Conservation (phyloP, 805 yeast species). For the Clavispora fructus region DNA sequence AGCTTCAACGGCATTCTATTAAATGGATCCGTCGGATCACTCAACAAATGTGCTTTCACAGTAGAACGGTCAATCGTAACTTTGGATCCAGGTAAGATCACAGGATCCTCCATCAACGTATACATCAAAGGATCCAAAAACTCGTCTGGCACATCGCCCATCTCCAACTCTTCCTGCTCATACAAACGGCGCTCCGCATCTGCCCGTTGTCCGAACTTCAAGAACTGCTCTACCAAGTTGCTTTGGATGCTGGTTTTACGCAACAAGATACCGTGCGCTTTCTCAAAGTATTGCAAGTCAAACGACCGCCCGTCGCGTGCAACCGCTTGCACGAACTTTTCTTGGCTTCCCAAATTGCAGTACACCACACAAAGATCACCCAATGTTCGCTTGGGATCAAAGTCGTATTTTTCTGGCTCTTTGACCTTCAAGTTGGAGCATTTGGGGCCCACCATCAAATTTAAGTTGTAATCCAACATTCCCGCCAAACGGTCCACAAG, state of each 20-base stretch:
- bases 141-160: conserved; percentile 95
- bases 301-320: conserved; percentile 93
- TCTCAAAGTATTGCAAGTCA: conserved; percentile 54
- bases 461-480: conserved; percentile 89
- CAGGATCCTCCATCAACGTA: conserved; percentile 94
- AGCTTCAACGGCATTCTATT: conserved; percentile 85
- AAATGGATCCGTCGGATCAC: conserved; percentile 96
- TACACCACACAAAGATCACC: conserved; percentile 69
- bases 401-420: conserved; percentile 75
- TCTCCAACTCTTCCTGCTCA: conserved; percentile 78
- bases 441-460: conserved; percentile 92
- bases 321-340: conserved; percentile 69
- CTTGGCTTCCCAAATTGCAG: conserved; percentile 61
- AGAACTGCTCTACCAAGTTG: conserved; percentile 46
- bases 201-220: conserved; percentile 60
- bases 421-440: conserved; percentile 83
- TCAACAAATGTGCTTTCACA: conserved; percentile 85
- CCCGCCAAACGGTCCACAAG: conserved; percentile 92
- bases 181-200: conserved; percentile 54
- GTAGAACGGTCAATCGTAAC: conserved; percentile 86
- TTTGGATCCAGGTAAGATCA: conserved; percentile 81
- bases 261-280: conserved; percentile 65
- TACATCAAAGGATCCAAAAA: conserved; percentile 95
- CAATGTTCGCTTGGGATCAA: conserved; percentile 72
- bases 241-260: conserved; percentile 46